A percentile compares a stretch with the other conserved stretches of the same genome.
Evolutionary conservation across 805 yeast genomes (phyloP).

Genomic region (Helenozyma rhizophorensis): DNA sequence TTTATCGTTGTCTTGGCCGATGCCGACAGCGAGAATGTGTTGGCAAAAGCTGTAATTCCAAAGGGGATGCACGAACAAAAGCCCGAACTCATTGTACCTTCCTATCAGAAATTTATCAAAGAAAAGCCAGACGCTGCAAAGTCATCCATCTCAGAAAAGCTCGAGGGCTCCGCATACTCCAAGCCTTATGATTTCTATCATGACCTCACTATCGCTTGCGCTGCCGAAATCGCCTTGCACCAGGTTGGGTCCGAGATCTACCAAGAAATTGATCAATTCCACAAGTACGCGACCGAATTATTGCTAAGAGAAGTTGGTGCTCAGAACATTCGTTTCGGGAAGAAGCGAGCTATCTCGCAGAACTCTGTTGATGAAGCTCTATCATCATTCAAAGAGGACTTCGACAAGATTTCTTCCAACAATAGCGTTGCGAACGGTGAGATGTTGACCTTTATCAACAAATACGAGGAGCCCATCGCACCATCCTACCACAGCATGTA

Average conservation of each 20-base stretch:
- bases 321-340: slow-evolving; percentile 25
- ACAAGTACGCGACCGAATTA: slow-evolving; percentile 57
- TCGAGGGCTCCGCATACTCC: slow-evolving; percentile 35
- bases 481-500: slow-evolving; percentile 19
- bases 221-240: slow-evolving; percentile 42
- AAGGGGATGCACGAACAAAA: slow-evolving; percentile 42
- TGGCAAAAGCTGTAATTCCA: slow-evolving; percentile 33
- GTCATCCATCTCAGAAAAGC: slow-evolving; percentile 43
- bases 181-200: slow-evolving; percentile 57
- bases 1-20: slow-evolving; percentile 8
- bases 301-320: slow-evolving; percentile 57
- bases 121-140: slow-evolving; percentile 19
- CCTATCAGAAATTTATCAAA: slow-evolving; percentile 36
- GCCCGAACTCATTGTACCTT: slow-evolving; percentile 38
- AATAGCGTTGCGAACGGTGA: slow-evolving; percentile 58
- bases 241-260: slow-evolving; percentile 49
- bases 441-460: slow-evolving; percentile 38
- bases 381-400: slow-evolving; percentile 51
- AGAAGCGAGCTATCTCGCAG: too few relatives aligned
- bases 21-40: slow-evolving; percentile 9
- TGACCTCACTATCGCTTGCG: slow-evolving; percentile 58
- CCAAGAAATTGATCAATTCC: slow-evolving; percentile 55
- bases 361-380: slow-evolving; percentile 15
- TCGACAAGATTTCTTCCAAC: slow-evolving; percentile 51
- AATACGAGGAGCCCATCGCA: slow-evolving; percentile 28